Conservation (phyloP, 768 basidiomycete species). For the Trametes cinnabarina region DNA sequence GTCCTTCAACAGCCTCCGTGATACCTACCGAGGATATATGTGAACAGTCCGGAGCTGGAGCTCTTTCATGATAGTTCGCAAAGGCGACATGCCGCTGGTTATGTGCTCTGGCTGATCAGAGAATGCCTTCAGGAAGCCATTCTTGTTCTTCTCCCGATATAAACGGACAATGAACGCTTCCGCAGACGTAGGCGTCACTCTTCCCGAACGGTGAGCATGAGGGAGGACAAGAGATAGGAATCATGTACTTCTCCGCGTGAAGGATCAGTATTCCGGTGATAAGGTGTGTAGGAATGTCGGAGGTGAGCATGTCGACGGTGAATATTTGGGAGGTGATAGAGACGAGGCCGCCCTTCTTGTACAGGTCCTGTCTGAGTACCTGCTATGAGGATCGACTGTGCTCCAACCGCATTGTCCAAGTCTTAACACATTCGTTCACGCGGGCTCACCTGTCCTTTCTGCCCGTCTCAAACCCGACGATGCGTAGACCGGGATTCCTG, state of each 20-base stretch:
- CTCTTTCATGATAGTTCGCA: conserved; percentile 91
- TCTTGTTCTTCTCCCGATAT: conserved; percentile 85
- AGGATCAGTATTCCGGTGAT: conserved; percentile 89
- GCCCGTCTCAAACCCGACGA: conserved; percentile 79
- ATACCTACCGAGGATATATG: conserved; percentile 80
- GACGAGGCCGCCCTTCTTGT: conserved; percentile 84
- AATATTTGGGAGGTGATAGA: conserved; percentile 93
- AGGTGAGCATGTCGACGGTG: conserved; percentile 90
- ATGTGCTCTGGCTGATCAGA: conserved; percentile 97
- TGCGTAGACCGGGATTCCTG: conserved; percentile 77
- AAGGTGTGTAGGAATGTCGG: conserved; percentile 78
- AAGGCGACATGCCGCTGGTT: conserved; percentile 85
- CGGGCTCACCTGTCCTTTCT: conserved; percentile 71
- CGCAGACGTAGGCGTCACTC: conserved; percentile 78
- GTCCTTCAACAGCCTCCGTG: neutral
- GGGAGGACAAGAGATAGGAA: neutral
- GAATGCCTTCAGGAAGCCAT: conserved; percentile 94
- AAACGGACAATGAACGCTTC: conserved; percentile 94
- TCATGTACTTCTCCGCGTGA: conserved; percentile 79
- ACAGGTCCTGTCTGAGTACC: conserved; percentile 62
- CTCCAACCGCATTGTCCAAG: neutral
- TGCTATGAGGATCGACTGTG: neutral
- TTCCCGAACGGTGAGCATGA: conserved; percentile 29
- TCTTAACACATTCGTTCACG: neutral
- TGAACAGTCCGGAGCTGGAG: conserved; percentile 85